Conservation (phyloP, 805 yeast species). For the Yamadazyma ubonensis region DNA sequence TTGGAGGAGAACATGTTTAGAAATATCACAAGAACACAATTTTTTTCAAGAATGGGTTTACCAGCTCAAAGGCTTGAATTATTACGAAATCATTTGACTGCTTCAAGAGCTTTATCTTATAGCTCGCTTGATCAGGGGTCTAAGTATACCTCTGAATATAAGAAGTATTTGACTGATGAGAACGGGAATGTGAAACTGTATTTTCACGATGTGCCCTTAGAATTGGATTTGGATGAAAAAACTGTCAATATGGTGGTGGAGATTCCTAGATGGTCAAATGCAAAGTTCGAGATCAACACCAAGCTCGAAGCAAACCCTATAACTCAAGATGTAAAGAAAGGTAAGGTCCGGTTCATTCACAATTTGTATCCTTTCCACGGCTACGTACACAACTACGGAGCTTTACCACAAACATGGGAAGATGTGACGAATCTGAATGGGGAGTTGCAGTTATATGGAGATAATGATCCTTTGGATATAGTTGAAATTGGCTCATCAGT, state of each 20-base stretch:
- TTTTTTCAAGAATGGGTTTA: not conserved
- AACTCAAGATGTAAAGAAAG: constrained; percentile 75
- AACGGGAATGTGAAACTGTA: constrained; percentile 52
- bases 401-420: constrained; percentile 95
- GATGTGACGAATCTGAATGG: constrained; percentile 62
- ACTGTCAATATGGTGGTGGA: constrained; percentile 49
- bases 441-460: constrained; percentile 46
- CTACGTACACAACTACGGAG: constrained; percentile 85
- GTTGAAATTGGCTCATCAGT: constrained; percentile 83
- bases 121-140: constrained; percentile 25
- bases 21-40: constrained; percentile 1
- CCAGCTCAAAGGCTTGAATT: constrained; percentile 5
- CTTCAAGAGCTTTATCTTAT: not conserved
- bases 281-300: constrained; percentile 74
- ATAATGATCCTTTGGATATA: constrained; percentile 55
- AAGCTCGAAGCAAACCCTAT: constrained; percentile 67
- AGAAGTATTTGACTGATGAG: constrained; percentile 43
- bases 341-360: constrained; percentile 69
- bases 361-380: constrained; percentile 84
- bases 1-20: not conserved
- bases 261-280: constrained; percentile 71
- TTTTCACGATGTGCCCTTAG: constrained; percentile 72
- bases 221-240: constrained; percentile 35
- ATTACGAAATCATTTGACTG: constrained; percentile 7
- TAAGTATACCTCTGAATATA: constrained; percentile 36